Base-by-base conservation (phyloP, 2,329 filamentous ascomycete species). In the Dendrostoma leiphaemia region DNA sequence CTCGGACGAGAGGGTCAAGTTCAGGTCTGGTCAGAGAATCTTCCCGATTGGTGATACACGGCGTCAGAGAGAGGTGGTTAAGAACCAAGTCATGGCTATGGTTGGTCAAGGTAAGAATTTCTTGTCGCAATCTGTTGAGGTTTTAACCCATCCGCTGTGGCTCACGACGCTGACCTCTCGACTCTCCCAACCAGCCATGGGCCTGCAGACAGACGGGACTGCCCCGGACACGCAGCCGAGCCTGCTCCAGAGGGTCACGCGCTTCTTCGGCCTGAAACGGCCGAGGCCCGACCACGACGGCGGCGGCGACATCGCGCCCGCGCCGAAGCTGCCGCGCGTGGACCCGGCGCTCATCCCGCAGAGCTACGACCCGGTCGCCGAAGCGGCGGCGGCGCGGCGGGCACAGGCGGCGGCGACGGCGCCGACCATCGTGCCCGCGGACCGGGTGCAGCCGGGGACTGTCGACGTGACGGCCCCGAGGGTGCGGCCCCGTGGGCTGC, bases 11-110 rank as follows among this genome's bases (percentile, higher is more conserved):
- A 63, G 60, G 28, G 56, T 61, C 7, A 57, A 53, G 24, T 67
- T 63, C 45, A 58, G 64, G 3, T 56, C 58, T 1, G 71, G 71
- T 0, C 68, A 68, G 40, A 66, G 67, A 8, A 28, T 64, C 9
- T 74, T 68, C 56, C 65, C 65, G 3, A 64, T 69, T 48, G 73
- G 71, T 3, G 74, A 76, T 29, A 73, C 72, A 12, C 60, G 65
- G 28, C 57, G 67, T 52, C 70, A 75, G 62, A 62, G 67, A 49
- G 60, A 61, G 59, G 53, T 47, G 26, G 37, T 70, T 5, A 48
- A 62, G 53, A 52, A 59, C 6, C 31, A 57, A 2, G 51, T 67
- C 23, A 62, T 59, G 7, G 48, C 32, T 23, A 51, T 32, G 9
- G 37, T 55, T 24, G 52, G 46, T 17, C 31, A 28, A 58, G 56